Base-by-base conservation (phyloP, 805 yeast species). In the Torulaspora maleeae region DNA sequence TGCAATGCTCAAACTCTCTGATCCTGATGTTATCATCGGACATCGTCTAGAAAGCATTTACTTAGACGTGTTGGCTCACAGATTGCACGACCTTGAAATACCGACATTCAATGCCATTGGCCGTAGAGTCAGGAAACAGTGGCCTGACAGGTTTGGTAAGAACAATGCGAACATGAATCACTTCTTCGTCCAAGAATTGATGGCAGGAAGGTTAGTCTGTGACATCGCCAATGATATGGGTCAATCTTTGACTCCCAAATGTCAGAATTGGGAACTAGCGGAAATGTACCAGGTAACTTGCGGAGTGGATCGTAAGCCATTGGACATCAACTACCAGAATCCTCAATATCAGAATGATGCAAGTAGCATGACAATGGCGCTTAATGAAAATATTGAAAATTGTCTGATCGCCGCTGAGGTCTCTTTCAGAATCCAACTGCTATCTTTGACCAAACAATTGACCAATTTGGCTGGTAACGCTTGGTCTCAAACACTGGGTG, bases 401-500 rank as follows among this genome's bases (percentile, higher is more conserved):
- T 86, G 91, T 8, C 71, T 76, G 48, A 80, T 85, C 38, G 74
- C 87, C 13, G 86, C 89, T 2, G 84, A 84, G 44, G 72, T 93
- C 45, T 89, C 96, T 0, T 81, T 89, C 60, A 74, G 83, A 51
- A 79, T 82, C 44, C 98, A 93, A 66, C 82, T 93, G 47, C 68
- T 93, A 43, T 87, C 97, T 1, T 72, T 93, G 43, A 86, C 98
- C 0, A 87, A 87, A 56, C 96, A 90, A 60, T 73, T 93, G 58
- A 93, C 99, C 1, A 85, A 83, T 53, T 73, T 93, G 50, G 97
- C 98, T 1, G 99, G 99, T 56, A 93, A 93, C 64, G 91, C 96
- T 0, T 93, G 99, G 99, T 78, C 95, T 1, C 89, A 87, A 51
- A 93, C 99, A 0, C 72, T 93, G 41, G 82, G 88, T 41, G 99